Percentiles rank a stretch among this genome's conserved stretches.
Conservation (phyloP, 495 filamentous ascomycete genomes). For the Xylona heveae region DNA sequence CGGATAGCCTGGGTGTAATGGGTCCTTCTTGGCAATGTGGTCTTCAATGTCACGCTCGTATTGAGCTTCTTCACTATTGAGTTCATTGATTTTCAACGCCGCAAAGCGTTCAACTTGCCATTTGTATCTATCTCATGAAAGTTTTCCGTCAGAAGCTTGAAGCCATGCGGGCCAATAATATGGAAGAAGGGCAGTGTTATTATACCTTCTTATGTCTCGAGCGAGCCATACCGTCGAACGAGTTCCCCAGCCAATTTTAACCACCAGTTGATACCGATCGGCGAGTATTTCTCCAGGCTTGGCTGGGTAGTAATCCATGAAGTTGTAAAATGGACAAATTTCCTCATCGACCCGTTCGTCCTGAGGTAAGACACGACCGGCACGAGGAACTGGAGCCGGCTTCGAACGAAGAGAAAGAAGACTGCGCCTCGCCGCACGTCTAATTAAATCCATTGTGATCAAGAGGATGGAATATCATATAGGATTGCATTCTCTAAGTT, state of each 20-base stretch:
- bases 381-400: too few species aligned
- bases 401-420: too few species aligned
- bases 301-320: background rate
- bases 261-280: background rate
- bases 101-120: background rate
- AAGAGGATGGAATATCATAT: too few species aligned
- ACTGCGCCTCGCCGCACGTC: too few species aligned
- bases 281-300: background rate
- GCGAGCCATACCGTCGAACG: conserved; percentile 1
- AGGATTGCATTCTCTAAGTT: too few species aligned
- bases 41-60: background rate
- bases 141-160: background rate
- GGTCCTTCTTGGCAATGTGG: background rate
- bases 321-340: background rate
- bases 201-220: background rate
- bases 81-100: background rate
- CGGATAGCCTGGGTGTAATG: too few species aligned
- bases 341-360: conserved; percentile 1
- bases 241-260: conserved; percentile 1
- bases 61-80: background rate
- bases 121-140: background rate
- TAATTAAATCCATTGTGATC: too few species aligned
- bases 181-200: too few species aligned
- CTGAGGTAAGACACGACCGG: conserved; percentile 1
- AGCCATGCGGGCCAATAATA: background rate